Conservation (phyloP, 2,329 filamentous ascomycete species). For the Aspergillus niger region DNA sequence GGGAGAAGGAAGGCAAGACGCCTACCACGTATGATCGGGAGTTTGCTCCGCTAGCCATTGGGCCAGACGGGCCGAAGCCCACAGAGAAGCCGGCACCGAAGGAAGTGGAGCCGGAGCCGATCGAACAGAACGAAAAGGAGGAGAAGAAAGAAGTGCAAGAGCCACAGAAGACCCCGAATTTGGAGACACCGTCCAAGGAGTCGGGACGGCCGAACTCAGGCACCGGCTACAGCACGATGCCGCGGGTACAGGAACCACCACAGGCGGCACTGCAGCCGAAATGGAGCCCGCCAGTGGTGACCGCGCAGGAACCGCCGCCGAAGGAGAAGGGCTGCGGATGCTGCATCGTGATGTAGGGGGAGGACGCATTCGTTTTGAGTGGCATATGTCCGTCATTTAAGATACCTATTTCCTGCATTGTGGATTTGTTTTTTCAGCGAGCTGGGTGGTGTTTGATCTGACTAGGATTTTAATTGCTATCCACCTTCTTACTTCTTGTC, state of each 20-base stretch:
- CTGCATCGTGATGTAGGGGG: conserved; percentile 71
- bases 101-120: conserved; percentile 10
- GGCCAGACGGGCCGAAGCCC: conserved; percentile 36
- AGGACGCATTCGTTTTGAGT: not conserved
- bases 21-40: conserved; percentile 84
- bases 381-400: conserved; percentile 5
- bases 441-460: conserved; percentile 10
- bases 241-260: conserved; percentile 46
- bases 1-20: conserved; percentile 88
- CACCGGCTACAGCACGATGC: conserved; percentile 54
- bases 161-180: conserved; percentile 17
- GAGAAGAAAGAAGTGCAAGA: conserved; percentile 12
- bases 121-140: conserved; percentile 6
- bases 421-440: conserved; percentile 22
- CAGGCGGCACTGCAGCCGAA: conserved; percentile 40
- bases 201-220: conserved; percentile 42
- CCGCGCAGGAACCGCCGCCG: conserved; percentile 56
- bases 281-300: conserved; percentile 49
- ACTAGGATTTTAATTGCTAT: conserved; percentile 11
- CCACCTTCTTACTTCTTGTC: conserved; percentile 3
- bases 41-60: conserved; percentile 72
- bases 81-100: conserved; percentile 20
- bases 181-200: conserved; percentile 34
- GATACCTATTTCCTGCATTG: conserved; percentile 12
- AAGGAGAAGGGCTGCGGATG: conserved; percentile 62